Percentiles rank a stretch among this genome's conserved stretches.
Conservation (phyloP, 257 asterid genomes). For the Schizonepeta tenuifolia region DNA sequence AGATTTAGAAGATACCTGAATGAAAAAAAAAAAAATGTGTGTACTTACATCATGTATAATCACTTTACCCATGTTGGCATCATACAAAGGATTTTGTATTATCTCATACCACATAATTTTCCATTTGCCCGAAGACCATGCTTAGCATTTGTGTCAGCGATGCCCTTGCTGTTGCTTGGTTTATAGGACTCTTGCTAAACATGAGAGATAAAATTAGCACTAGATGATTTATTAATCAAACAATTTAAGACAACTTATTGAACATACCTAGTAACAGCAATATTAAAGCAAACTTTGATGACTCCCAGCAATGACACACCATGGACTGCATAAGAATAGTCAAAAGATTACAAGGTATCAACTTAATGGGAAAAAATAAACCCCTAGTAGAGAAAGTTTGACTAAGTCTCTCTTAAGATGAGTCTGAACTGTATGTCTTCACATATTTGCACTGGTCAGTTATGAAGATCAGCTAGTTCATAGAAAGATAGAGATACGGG, state of each 20-base stretch:
- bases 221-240: constrained; percentile 26
- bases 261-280: constrained; percentile 90
- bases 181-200: constrained; percentile 93
- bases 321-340: constrained; percentile 69
- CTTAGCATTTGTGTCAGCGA: constrained; percentile 95
- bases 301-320: constrained; percentile 88
- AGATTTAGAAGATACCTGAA: constrained; percentile 60
- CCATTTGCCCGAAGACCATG: constrained; percentile 75
- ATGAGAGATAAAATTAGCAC: constrained; percentile 45
- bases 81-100: constrained; percentile 16
- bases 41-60: constrained; percentile 24
- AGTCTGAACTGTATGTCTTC: constrained; percentile 26
- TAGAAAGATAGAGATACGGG: background rate
- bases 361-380: constrained; percentile 18
- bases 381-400: constrained; percentile 3
- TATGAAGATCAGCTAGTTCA: background rate
- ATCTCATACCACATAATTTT: constrained; percentile 73
- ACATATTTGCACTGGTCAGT: constrained; percentile 17
- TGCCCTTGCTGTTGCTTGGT: constrained; percentile 97
- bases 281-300: constrained; percentile 88
- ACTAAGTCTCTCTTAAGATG: constrained; percentile 18
- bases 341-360: constrained; percentile 27
- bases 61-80: constrained; percentile 15
- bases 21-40: constrained; percentile 38
- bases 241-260: constrained; percentile 29